Percentiles rank a stretch among this genome's conserved stretches.
Evolutionary conservation across 2,329 filamentous ascomycete genomes (phyloP).

Genomic region (Chrysoporthe puriensis): DNA sequence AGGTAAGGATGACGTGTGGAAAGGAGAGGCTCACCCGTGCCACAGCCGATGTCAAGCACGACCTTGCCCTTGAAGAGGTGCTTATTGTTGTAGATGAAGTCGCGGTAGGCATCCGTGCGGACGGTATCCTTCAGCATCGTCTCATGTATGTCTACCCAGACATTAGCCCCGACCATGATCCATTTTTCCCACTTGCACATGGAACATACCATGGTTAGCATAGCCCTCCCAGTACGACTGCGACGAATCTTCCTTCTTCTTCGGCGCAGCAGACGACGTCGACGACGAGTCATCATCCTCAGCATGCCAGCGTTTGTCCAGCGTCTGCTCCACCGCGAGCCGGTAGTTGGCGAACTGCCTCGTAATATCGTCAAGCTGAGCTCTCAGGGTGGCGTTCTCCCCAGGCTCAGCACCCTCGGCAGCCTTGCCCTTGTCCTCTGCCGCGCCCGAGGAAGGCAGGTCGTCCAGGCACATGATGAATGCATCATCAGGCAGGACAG

Average conservation of each 20-base stretch:
- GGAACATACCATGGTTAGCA: constrained; percentile 58
- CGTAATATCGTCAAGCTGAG: constrained; percentile 61
- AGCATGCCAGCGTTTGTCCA: constrained; percentile 67
- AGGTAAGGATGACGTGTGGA: background rate
- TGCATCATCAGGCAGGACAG: constrained; percentile 86
- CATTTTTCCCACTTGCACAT: background rate
- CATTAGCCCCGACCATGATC: background rate
- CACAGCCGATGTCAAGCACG: constrained; percentile 90
- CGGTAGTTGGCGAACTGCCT: constrained; percentile 69
- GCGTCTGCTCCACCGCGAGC: constrained; percentile 65
- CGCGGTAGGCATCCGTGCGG: constrained; percentile 87
- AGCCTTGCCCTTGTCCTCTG: constrained; percentile 36
- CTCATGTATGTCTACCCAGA: constrained; percentile 78
- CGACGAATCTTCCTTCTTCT: constrained; percentile 43
- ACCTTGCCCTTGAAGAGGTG: constrained; percentile 86
- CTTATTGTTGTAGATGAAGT: constrained; percentile 94
- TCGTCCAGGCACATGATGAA: constrained; percentile 88
- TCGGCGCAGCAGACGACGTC: constrained; percentile 14
- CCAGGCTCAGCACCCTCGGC: constrained; percentile 38
- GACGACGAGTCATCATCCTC: constrained; percentile 43
- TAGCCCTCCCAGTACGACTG: constrained; percentile 66
- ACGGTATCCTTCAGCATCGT: constrained; percentile 92
- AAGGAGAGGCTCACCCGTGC: constrained; percentile 46
- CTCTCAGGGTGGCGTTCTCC: constrained; percentile 58
- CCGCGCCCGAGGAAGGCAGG: constrained; percentile 48